Evolutionary conservation across 2,329 filamentous ascomycete genomes (phyloP), one percentile per base, ranked within the genome.

Genomic region (Huntiella bhutanensis): DNA sequence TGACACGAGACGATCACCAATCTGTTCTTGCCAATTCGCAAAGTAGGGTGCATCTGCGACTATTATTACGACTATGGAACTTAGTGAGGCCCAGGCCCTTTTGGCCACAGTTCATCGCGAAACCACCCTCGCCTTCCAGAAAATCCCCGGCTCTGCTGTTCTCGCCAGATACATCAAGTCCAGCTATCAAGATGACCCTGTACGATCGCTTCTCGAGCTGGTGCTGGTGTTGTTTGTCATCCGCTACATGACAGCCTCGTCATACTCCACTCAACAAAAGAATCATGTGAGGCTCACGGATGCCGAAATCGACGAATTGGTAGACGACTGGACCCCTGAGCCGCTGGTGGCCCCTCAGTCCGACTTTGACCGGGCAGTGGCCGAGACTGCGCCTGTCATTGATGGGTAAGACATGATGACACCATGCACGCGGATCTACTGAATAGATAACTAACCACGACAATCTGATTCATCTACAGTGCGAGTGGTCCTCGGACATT

Each of bases 321-420:
- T 98, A 38, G 87, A 93, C 47, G 91, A 98, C 54, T 98, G 91
- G 91, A 80, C 77, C 5, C 92, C 91, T 0, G 91, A 98, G 62
- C 87, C 91, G 11, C 71, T 98, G 38, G 88, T 95, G 19, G 69
- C 77, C 4, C 68, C 76, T 17, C 74, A 78, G 52, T 87, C 80
- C 1, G 53, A 75, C 1, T 71, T 88, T 43, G 88, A 98, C 62
- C 77, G 82, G 56, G 65, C 72, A 38, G 87, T 95, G 59, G 75
- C 80, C 50, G 88, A 96, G 57, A 92, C 78, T 59, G 66, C 85
- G 42, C 84, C 88, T 4, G 70, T 96, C 16, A 83, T 98, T 59
- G 76, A 88, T 53, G 91, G 91, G 84, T 92, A 40, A 44, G 40
- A 32, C 22, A 28, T 45, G n/a, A 37, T 7, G 7, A 17, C 35